phyloP scores from a whole-genome alignment of 768 basidiomycete species.

The Russula ochroleuca region DNA sequence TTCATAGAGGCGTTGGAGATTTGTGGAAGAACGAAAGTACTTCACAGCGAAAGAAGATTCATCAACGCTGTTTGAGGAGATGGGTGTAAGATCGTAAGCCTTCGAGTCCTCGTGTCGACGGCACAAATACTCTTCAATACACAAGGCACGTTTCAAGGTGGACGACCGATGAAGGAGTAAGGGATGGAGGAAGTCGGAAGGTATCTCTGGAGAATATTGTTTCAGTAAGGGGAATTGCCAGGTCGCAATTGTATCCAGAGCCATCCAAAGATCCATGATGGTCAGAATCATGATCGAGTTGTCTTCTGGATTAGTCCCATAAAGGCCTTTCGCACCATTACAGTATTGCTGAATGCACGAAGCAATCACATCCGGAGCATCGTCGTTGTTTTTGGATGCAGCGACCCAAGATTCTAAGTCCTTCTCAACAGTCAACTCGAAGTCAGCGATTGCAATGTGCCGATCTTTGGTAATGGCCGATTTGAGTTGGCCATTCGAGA shows the following conservation, averaged over 20 bases:
- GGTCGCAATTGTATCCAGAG: constrained; percentile 40
- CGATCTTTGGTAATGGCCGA: background rate
- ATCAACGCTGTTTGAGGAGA: constrained; percentile 5
- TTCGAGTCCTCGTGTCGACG: background rate
- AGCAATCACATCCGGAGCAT: background rate
- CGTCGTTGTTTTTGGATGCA: background rate
- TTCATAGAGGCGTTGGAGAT: background rate
- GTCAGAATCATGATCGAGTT: constrained; percentile 27
- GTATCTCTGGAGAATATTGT: constrained; percentile 46
- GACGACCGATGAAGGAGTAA: constrained; percentile 40
- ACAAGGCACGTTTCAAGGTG: background rate
- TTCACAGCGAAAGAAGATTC: constrained; percentile 10
- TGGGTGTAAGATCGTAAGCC: background rate
- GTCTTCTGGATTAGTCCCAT: constrained; percentile 17
- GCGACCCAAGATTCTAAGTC: constrained; percentile 8
- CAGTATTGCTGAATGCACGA: constrained; percentile 11
- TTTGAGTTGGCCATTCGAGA: background rate
- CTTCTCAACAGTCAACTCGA: constrained; percentile 3
- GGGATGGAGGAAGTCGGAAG: constrained; percentile 36
- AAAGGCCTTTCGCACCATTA: background rate
- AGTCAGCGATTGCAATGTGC: constrained; percentile 5
- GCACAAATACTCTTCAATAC: constrained; percentile 7
- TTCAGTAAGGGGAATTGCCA: constrained; percentile 39
- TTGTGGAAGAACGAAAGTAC: background rate
- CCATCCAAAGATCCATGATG: constrained; percentile 46